These are phyloP conservation scores for Eudorina sp. DNA, from an alignment of 139 green algal species.

Conservation along the genomic window DNA sequence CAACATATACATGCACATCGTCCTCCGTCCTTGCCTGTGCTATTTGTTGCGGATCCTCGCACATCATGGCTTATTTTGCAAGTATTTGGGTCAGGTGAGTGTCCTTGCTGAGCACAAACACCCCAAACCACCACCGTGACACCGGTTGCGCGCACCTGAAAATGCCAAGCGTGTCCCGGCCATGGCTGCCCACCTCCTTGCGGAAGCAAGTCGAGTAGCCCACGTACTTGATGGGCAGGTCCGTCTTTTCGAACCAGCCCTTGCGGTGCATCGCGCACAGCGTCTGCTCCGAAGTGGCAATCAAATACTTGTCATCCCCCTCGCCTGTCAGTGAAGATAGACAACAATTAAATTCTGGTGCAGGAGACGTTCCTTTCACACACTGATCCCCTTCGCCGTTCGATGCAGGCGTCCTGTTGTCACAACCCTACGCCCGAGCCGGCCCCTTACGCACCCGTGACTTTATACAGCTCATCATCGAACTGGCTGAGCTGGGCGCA, in stretches of 20 bases:
- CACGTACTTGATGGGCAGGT: slow-evolving; percentile 88
- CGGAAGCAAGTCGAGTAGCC: slow-evolving; percentile 99
- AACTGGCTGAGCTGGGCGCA: slow-evolving; percentile 99
- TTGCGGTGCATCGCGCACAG: slow-evolving; percentile 95
- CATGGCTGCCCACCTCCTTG: slow-evolving; percentile 98
- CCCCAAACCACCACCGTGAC: too few species aligned
- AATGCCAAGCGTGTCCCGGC: slow-evolving; percentile 86
- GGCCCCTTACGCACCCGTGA: slow-evolving; percentile 43
- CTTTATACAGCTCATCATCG: slow-evolving; percentile 98
- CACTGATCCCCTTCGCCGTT: slow-evolving; percentile 3
- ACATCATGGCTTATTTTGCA: too few species aligned
- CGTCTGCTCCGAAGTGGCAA: slow-evolving; percentile 98
- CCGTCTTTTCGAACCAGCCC: slow-evolving; percentile 92
- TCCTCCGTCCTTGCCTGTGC: too few species aligned
- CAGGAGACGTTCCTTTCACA: too few species aligned
- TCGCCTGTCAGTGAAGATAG: slow-evolving; percentile 89
- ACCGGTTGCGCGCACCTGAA: slow-evolving; percentile 67
- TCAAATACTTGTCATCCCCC: slow-evolving; percentile 99
- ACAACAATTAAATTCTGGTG: neutral
- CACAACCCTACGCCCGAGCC: neutral
- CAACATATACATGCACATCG: too few species aligned
- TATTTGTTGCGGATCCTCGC: too few species aligned
- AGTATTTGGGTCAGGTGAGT: too few species aligned
- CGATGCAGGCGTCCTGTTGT: neutral
- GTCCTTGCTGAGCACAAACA: too few species aligned